Conservation (phyloP, 2,329 filamentous ascomycete genomes). For the Exophiala mesophila region DNA sequence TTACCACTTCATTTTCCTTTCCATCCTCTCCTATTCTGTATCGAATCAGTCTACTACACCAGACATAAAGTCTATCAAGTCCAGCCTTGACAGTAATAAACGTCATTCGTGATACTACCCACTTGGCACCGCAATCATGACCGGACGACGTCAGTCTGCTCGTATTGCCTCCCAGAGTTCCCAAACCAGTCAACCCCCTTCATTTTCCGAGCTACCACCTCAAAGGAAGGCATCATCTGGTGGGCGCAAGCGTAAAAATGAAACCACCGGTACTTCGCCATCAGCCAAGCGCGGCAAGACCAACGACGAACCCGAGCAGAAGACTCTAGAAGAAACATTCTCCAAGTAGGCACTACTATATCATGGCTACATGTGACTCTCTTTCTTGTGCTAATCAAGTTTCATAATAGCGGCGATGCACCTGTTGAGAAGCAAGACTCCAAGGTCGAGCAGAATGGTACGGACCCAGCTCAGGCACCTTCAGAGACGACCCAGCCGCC, state of each 20-base stretch:
- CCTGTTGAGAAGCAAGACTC: not conserved
- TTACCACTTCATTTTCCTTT: no score
- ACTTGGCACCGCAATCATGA: constrained; percentile 16
- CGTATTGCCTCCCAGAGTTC: constrained; percentile 41
- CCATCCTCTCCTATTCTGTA: no score
- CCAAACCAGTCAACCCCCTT: constrained; percentile 30
- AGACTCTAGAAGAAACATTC: constrained; percentile 29
- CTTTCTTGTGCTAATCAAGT: no score
- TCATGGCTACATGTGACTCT: no score
- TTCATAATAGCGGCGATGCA: not conserved
- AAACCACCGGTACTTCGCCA: constrained; percentile 16
- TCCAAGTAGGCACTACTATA: constrained; percentile 18
- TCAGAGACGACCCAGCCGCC: not conserved
- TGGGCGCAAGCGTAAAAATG: constrained; percentile 39
- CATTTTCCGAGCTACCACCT: constrained; percentile 13
- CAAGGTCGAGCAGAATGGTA: not conserved
- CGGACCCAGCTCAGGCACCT: constrained; percentile 2
- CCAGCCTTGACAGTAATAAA: no score
- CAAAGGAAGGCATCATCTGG: constrained; percentile 24
- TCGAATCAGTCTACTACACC: no score
- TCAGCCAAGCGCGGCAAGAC: constrained; percentile 39
- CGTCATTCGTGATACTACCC: no score
- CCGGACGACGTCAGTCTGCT: constrained; percentile 30
- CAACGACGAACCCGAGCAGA: constrained; percentile 25
- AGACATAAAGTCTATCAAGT: no score